Conservation (phyloP, 768 basidiomycete species). For the Peribolospora kevripleyi region DNA sequence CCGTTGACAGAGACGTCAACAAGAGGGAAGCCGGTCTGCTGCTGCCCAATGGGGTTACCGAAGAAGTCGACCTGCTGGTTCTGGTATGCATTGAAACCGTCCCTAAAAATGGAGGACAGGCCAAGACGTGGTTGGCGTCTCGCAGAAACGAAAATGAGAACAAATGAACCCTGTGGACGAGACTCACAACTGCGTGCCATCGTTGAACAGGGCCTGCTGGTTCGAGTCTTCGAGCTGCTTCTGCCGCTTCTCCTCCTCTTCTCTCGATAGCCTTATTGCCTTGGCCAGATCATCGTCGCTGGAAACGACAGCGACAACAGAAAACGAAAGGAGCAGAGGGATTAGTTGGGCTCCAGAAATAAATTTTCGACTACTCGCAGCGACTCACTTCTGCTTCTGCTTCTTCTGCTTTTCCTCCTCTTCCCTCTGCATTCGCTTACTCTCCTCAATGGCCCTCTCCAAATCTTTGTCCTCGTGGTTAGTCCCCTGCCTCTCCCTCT, state of each 20-base stretch:
- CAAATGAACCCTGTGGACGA: neutral
- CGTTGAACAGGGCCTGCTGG: slow-evolving; percentile 57
- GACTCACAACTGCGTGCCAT: slow-evolving; percentile 50
- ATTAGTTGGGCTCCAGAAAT: neutral
- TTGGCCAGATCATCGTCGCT: slow-evolving; percentile 53
- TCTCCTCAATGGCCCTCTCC: slow-evolving; percentile 64
- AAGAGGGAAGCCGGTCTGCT: slow-evolving; percentile 17
- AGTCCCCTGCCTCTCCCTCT: slow-evolving; percentile 17
- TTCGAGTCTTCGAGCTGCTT: slow-evolving; percentile 50
- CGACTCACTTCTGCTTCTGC: slow-evolving; percentile 28
- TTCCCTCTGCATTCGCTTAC: slow-evolving; percentile 52
- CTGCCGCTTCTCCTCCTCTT: slow-evolving; percentile 61
- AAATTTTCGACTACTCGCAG: too few species aligned
- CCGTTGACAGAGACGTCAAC: slow-evolving; percentile 14
- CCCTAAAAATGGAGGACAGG: neutral
- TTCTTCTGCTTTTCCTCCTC: slow-evolving; percentile 24
- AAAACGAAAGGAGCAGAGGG: neutral
- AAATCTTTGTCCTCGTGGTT: slow-evolving; percentile 38
- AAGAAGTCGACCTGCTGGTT: slow-evolving; percentile 12
- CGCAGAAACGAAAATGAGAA: slow-evolving; percentile 6
- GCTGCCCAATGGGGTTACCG: slow-evolving; percentile 32
- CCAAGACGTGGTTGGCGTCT: slow-evolving; percentile 1
- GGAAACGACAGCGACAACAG: neutral
- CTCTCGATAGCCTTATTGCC: slow-evolving; percentile 64
- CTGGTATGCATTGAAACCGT: neutral